phyloP scores from a whole-genome alignment of 2,329 filamentous ascomycete species.

The Cladosporium sp. region DNA sequence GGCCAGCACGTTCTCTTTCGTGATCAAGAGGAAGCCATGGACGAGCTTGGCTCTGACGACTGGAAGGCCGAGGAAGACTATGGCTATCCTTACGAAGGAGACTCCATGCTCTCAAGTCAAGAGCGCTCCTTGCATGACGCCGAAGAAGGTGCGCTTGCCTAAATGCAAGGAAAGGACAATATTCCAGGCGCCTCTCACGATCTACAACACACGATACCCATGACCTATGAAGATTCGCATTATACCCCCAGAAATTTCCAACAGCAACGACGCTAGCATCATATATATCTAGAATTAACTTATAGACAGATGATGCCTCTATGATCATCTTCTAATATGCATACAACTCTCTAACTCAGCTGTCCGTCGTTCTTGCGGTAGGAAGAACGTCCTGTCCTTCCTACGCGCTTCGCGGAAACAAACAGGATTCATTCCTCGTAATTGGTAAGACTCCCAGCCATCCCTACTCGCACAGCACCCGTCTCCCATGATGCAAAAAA shows the following conservation, averaged over 20 bases:
- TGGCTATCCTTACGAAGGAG: constrained; percentile 25
- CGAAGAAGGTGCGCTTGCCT: constrained; percentile 9
- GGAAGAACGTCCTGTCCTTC: too few species aligned
- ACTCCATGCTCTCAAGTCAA: constrained; percentile 9
- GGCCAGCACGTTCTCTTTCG: constrained; percentile 21
- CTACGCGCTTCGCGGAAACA: too few species aligned
- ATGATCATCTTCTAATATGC: too few species aligned
- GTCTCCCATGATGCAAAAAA: constrained; percentile 2
- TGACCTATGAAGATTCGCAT: not conserved
- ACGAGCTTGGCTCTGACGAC: constrained; percentile 19
- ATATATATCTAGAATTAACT: too few species aligned
- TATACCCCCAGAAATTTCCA: too few species aligned
- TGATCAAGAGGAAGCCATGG: constrained; percentile 26
- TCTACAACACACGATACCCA: not conserved
- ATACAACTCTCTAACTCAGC: too few species aligned
- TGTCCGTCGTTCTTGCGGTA: too few species aligned
- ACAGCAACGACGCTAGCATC: too few species aligned
- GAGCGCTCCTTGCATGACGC: constrained; percentile 22
- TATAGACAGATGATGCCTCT: too few species aligned
- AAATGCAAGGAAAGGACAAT: too few species aligned
- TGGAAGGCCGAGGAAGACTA: constrained; percentile 22
- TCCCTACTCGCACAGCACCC: not conserved
- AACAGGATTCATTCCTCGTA: too few species aligned
- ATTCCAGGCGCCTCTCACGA: not conserved
- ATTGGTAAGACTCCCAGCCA: too few species aligned